Evolutionary conservation across 495 filamentous ascomycete genomes (phyloP).

Genomic region (Pseudomonodictys pantanalensis): DNA sequence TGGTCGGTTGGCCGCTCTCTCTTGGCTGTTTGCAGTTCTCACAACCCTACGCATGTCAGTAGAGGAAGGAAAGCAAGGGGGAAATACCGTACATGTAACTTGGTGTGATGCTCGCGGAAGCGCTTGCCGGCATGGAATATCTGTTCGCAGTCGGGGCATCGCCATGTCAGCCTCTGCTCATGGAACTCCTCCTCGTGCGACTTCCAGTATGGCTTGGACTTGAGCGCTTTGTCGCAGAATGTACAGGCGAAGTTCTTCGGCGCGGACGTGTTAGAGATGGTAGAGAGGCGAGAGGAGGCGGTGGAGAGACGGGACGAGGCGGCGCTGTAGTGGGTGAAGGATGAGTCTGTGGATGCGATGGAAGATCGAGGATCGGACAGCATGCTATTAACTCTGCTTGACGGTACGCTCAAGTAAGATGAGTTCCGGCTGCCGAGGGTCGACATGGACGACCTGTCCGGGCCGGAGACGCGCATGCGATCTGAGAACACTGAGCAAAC

Average conservation of each 20-base stretch:
- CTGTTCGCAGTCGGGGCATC: conserved; percentile 35
- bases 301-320: conserved; percentile 27
- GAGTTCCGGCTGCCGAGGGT: conserved; percentile 27
- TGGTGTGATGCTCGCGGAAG: conserved; percentile 35
- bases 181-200: conserved; percentile 36
- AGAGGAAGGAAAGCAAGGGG: neutral
- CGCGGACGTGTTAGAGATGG: conserved; percentile 20
- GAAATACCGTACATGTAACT: conserved; percentile 19
- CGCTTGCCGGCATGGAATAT: conserved; percentile 32
- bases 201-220: conserved; percentile 37
- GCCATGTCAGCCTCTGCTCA: conserved; percentile 32
- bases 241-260: conserved; percentile 36
- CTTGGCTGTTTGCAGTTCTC: conserved; percentile 33
- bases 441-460: conserved; percentile 31
- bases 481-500: conserved; percentile 12
- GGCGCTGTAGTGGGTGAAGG: conserved; percentile 22
- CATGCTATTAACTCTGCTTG: conserved; percentile 32
- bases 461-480: conserved; percentile 20
- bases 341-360: conserved; percentile 29
- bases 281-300: conserved; percentile 31
- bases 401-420: conserved; percentile 31
- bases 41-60: conserved; percentile 20
- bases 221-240: conserved; percentile 33
- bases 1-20: conserved; percentile 25
- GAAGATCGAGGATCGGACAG: conserved; percentile 30